Evolutionary conservation across 139 green algal genomes (phyloP), one percentile per base, ranked within the genome.

Genomic region (Tetradesmus obliquus): DNA sequence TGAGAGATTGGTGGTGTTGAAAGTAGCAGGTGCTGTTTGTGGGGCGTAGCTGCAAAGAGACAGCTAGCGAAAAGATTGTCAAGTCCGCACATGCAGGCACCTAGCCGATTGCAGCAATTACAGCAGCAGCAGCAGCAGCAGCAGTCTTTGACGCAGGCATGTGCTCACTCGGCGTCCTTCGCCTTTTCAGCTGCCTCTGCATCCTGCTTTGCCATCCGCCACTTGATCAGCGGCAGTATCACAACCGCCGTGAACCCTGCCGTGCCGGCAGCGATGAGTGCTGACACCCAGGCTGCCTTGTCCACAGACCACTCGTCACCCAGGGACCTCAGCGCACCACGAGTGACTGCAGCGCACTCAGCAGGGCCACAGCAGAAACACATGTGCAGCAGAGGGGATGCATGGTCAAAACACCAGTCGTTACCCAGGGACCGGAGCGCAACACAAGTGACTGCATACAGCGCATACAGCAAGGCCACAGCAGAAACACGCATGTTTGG

Each of bases 211-310:
- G 79, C 62, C 55, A 88, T 71, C 71, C 19, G 76, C 55, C 62
- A 82, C 55, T 87, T 81, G 17, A 96, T 90, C 3, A 95, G 32
- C 22, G 92, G 93, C 87, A 95, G 55, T 7, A 92, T 62, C n/a
- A 91, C 79, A 83, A 88, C 20, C 2, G 87, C 90, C 6, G 84
- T 87, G 4, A 95, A 74, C 22, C 92, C 24, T 13, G 58, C 79
- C 4, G 88, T 20, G 69, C 92, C 94, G 1, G 10, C 89, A 6
- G 92, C 92, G 57, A 89, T 55, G 62, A 89, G 1, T 9, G 89
- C 92, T 6, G 92, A 85, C 5, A 96, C 88, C 94, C 94, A 96
- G 53, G 87, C 91, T 13, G 90, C 82, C 91, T 88, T 88, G 83
- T 57, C 62, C 17, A 79, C 19, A 22, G 15, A 32, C 69, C 69